phyloP scores from a whole-genome alignment of 139 green algal genomes.

The Coccomyxa sp. region DNA sequence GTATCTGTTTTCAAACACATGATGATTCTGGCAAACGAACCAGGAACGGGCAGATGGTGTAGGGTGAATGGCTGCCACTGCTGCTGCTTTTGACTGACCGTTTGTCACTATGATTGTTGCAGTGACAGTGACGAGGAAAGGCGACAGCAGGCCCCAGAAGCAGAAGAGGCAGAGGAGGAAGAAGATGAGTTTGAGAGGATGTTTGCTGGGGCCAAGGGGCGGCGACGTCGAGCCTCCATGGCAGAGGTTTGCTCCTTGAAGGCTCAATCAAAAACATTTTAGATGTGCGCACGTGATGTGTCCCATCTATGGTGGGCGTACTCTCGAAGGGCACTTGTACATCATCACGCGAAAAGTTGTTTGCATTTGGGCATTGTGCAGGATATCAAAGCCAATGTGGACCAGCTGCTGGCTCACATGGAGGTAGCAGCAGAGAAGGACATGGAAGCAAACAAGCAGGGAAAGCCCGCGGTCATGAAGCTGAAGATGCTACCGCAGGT shows the following conservation, averaged over 20 bases:
- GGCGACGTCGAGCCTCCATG: background rate
- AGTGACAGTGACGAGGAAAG: slow-evolving; percentile 6
- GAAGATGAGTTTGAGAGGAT: slow-evolving; percentile 29
- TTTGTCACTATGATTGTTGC: background rate
- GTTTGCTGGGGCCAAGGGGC: slow-evolving; percentile 10
- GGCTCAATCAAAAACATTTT: no score
- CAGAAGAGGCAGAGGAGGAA: slow-evolving; percentile 28
- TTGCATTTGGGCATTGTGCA: background rate
- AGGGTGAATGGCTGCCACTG: no score
- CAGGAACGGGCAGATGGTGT: no score
- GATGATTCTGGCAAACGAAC: no score
- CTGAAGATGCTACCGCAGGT: slow-evolving; percentile 52
- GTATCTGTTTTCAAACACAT: no score
- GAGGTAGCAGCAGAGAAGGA: slow-evolving; percentile 55
- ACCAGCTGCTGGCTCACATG: slow-evolving; percentile 43
- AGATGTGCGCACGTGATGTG: no score
- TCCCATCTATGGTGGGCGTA: no score
- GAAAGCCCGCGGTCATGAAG: slow-evolving; percentile 53
- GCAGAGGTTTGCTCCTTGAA: no score
- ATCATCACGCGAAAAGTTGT: background rate
- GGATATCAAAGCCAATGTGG: slow-evolving; percentile 29
- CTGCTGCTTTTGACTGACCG: no score
- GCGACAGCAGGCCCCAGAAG: background rate
- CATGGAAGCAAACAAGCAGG: slow-evolving; percentile 32
- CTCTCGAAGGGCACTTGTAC: no score